Percentiles rank a stretch among this genome's conserved stretches.
Conservation (phyloP, 2,329 filamentous ascomycete species). For the Colletotrichum sp. region DNA sequence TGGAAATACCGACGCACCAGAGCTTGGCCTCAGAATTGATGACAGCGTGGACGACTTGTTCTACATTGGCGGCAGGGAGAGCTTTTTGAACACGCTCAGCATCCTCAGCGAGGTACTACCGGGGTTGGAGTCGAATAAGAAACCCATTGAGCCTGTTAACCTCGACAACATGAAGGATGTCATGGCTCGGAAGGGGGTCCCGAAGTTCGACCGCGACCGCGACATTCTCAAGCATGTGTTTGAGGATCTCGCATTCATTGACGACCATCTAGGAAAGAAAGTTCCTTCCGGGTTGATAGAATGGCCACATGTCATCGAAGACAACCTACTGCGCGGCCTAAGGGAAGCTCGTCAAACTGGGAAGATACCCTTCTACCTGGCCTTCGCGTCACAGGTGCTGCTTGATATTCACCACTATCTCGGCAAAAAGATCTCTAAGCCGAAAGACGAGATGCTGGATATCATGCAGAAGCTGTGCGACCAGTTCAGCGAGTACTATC, state of each 20-base stretch:
- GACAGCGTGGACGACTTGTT: neutral
- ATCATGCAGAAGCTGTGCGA: neutral
- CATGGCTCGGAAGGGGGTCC: neutral
- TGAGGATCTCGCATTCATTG: neutral
- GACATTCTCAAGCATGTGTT: neutral
- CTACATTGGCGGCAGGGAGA: neutral
- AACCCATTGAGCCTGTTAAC: neutral
- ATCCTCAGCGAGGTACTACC: neutral
- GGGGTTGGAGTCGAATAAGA: neutral
- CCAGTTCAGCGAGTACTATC: neutral
- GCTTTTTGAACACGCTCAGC: neutral
- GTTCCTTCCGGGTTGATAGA: neutral
- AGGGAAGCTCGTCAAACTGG: conserved; percentile 31
- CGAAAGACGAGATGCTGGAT: neutral
- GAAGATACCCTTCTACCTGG: conserved; percentile 36
- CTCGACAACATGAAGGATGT: neutral
- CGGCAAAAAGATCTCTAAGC: neutral
- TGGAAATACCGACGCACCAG: neutral
- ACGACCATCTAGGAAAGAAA: neutral
- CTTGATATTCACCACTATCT: conserved; percentile 44
- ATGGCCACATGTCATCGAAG: conserved; percentile 24
- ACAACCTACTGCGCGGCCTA: conserved; percentile 41
- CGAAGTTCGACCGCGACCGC: neutral
- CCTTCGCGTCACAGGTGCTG: conserved; percentile 45
- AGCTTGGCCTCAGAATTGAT: conserved; percentile 9